Conservation (phyloP, 306 rosid species). For the Glycine tomentella region DNA sequence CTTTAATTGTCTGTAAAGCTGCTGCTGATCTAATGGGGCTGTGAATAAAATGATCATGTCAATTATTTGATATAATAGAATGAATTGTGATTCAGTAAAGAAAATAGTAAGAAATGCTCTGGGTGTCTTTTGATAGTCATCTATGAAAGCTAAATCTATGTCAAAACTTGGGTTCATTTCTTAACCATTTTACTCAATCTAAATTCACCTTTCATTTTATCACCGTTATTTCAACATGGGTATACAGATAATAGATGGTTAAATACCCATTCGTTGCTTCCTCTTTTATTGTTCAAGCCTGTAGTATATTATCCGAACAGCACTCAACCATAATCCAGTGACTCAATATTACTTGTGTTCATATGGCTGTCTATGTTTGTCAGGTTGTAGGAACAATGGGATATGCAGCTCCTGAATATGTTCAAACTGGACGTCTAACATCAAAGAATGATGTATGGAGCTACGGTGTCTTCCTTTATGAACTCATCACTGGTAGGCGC, state of each 20-base stretch:
- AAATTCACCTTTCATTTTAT: conserved; percentile 2
- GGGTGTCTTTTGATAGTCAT: conserved; percentile 26
- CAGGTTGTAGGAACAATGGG: conserved; percentile 99
- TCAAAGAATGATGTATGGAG: conserved; percentile 95
- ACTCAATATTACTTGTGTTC: conserved; percentile 30
- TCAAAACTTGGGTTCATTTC: conserved; percentile 19
- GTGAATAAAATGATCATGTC: conserved; percentile 31
- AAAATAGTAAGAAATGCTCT: conserved; percentile 24
- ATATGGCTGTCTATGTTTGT: conserved; percentile 48
- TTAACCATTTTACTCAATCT: conserved; percentile 9
- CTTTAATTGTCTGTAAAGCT: conserved; percentile 1
- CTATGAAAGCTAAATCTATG: not conserved
- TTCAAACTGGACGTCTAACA: conserved; percentile 93
- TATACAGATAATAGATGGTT: not conserved
- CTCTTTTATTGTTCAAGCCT: conserved; percentile 35
- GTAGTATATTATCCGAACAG: conserved; percentile 28
- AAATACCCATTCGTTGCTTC: not conserved
- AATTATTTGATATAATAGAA: conserved; percentile 8
- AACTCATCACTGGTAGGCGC: conserved; percentile 90
- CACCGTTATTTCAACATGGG: conserved; percentile 38
- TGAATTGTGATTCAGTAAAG: conserved; percentile 8
- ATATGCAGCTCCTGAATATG: conserved; percentile 95
- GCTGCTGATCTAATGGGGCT: not conserved
- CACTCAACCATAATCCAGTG: conserved; percentile 25
- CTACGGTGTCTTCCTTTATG: conserved; percentile 94